Evolutionary conservation across 208 protist genomes (phyloP), one percentile per base, ranked within the genome.

Genomic region (Angomonas ambiguus): DNA sequence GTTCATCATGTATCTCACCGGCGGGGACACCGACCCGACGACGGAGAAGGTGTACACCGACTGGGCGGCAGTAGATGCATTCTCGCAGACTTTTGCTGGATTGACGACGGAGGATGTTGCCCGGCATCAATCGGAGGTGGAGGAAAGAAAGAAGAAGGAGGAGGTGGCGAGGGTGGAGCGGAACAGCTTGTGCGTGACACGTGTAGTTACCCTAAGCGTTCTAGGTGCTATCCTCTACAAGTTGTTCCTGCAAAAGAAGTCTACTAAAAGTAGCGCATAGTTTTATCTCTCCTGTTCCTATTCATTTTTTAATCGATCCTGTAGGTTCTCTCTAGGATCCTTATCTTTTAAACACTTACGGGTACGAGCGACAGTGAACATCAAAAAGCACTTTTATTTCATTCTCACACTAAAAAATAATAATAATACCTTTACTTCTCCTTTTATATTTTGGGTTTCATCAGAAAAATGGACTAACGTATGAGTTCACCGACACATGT

Each of bases 21-120:
- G 64, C 0, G 71, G 71, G 5, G 71, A 76, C 6, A 76, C 71
- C 2, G 71, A 76, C 42, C 32, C 66, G 2, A 70, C 64, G 10
- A 69, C 59, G 41, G 63, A 70, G 20, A 59, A 57, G 30, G 71
- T 70, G 11, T 76, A 76, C 45, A 76, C 71, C 18, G 64, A 76
- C 35, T 76, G 71, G 66, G 55, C 20, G 20, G 49, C 27, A 22
- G 71, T 76, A 13, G 13, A 33, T 5, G 35, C 11, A 0, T 76
- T 76, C 27, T 62, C 65, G 0, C 31, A 13, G 13, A 38, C 30
- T 2, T 58, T 76, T 13, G 57, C n/a, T 24, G 34, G n/a, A 16
- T 33, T 62, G 42, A 20, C 28, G 33, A 38, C 1, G 24, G 28
- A 25, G 18, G 51, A 28, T 18, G n/a, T 53, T n/a, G 4, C 31